A percentile compares a stretch with the other conserved stretches of the same genome.
phyloP scores from a whole-genome alignment of 371 early-diverging fungal genomes.

The Mortierella sp. region DNA sequence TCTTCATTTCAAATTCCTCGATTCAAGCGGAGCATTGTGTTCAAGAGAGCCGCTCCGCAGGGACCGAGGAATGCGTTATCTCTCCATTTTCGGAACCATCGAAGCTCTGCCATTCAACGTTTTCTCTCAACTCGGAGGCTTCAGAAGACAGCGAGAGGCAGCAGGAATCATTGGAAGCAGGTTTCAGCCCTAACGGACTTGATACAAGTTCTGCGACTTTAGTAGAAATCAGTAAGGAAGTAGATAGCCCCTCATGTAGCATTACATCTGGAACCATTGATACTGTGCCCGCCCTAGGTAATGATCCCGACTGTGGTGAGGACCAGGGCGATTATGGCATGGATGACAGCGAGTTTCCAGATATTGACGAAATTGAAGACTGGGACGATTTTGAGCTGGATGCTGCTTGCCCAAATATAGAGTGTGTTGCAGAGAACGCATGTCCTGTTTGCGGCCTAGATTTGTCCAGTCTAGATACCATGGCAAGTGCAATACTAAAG shows the following conservation, averaged over 20 bases:
- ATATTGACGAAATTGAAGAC: conserved; percentile 37
- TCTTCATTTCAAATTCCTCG: conserved; percentile 14
- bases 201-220: too few relatives aligned
- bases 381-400: conserved; percentile 36
- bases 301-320: conserved; percentile 14
- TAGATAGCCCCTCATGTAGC: background rate
- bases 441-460: conserved; percentile 42
- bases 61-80: background rate
- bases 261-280: background rate
- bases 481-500: conserved; percentile 16
- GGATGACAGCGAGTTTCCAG: conserved; percentile 5
- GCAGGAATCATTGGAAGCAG: conserved; percentile 15
- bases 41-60: conserved; percentile 12
- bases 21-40: conserved; percentile 11
- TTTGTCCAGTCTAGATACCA: conserved; percentile 22
- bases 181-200: conserved; percentile 17
- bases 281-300: background rate
- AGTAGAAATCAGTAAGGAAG: too few relatives aligned
- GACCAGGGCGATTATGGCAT: conserved; percentile 2
- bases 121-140: too few relatives aligned
- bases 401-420: background rate
- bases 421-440: conserved; percentile 26
- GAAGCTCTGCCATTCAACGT: background rate
- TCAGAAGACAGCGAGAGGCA: background rate
- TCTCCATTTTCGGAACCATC: background rate